Evolutionary conservation across 2,329 filamentous ascomycete species (phyloP).

Genomic region (Penicillium sp.): DNA sequence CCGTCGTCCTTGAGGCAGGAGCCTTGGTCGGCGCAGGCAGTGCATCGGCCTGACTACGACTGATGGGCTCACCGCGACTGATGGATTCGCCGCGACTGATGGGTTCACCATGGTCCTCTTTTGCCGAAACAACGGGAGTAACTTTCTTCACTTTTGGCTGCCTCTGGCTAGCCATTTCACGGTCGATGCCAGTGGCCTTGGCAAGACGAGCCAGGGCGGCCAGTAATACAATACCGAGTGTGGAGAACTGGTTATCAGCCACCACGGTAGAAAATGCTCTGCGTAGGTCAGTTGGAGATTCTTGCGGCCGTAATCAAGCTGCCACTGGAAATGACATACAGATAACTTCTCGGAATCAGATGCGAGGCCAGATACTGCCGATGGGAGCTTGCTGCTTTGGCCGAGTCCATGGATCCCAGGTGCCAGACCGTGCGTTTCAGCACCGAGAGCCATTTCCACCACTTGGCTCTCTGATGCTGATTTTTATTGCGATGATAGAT

Average conservation of each 20-base stretch:
- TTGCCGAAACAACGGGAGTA: not conserved
- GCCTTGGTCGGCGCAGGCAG: not conserved
- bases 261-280: conserved; percentile 62
- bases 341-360: conserved; percentile 40
- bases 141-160: not conserved
- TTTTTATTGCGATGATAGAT: conserved; percentile 83
- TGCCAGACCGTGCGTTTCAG: conserved; percentile 62
- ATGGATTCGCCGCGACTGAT: conserved; percentile 15
- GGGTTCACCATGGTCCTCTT: conserved; percentile 24
- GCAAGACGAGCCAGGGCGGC: conserved; percentile 58
- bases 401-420: conserved; percentile 45
- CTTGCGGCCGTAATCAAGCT: not conserved
- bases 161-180: conserved; percentile 15
- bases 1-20: conserved; percentile 1
- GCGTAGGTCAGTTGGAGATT: conserved; percentile 6
- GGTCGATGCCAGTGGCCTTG: conserved; percentile 38
- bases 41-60: conserved; percentile 12
- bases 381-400: conserved; percentile 12
- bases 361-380: conserved; percentile 29
- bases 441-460: conserved; percentile 71
- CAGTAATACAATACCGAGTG: conserved; percentile 64
- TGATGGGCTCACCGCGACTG: conserved; percentile 22
- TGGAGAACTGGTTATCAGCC: conserved; percentile 67
- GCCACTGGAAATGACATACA: conserved; percentile 27
- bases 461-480: conserved; percentile 74